These are phyloP conservation scores for Gyromitra esculenta DNA, from an alignment of 2,329 filamentous ascomycete species.

Conservation along the genomic window DNA sequence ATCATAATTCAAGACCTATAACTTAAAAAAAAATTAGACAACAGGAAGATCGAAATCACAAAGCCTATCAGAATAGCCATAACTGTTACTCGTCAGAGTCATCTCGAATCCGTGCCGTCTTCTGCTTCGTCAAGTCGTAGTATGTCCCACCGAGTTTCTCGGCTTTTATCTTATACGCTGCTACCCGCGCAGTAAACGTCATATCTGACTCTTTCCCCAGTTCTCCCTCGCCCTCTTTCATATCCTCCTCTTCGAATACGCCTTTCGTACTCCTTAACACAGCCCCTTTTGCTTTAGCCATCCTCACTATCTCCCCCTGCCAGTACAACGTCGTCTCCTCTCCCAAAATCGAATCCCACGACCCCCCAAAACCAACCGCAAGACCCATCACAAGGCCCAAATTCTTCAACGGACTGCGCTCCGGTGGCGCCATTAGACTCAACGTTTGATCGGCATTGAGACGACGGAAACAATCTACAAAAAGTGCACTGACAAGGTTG, in stretches of 20 bases:
- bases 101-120: too few relatives aligned
- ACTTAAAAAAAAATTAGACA: too few relatives aligned
- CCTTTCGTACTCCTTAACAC: slow-evolving; percentile 16
- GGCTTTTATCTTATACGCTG: background rate
- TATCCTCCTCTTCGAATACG: slow-evolving; percentile 4
- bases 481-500: slow-evolving; percentile 13
- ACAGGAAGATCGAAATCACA: too few relatives aligned
- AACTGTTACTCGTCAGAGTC: too few relatives aligned
- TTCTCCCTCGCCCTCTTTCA: background rate
- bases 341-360: background rate
- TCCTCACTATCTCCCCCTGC: slow-evolving; percentile 13
- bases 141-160: background rate
- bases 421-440: slow-evolving; percentile 5
- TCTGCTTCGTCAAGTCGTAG: background rate
- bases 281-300: slow-evolving; percentile 12
- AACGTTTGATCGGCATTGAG: background rate
- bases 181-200: background rate
- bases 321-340: background rate
- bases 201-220: background rate
- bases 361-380: background rate
- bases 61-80: too few relatives aligned
- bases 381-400: slow-evolving; percentile 34
- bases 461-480: slow-evolving; percentile 27
- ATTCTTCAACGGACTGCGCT: slow-evolving; percentile 19
- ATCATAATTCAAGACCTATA: too few relatives aligned